Evolutionary conservation across 805 yeast genomes (phyloP).

Genomic region (Millerozyma miso): DNA sequence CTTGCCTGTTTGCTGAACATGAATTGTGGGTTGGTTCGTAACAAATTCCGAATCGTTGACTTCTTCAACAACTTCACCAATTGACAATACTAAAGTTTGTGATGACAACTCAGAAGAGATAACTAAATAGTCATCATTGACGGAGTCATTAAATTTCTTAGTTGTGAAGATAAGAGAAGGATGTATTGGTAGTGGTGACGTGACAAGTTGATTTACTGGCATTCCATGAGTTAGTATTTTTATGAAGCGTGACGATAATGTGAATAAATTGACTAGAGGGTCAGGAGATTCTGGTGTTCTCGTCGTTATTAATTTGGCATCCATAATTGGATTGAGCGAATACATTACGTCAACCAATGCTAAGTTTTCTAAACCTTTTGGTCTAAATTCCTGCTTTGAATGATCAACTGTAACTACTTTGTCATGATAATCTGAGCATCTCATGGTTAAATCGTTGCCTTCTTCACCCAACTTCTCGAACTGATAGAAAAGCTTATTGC

Average conservation of each 20-base stretch:
- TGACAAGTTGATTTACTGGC: conserved; percentile 57
- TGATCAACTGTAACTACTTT: background rate
- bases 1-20: conserved; percentile 63
- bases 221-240: conserved; percentile 54
- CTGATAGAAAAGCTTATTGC: conserved; percentile 69
- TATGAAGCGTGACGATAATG: conserved; percentile 38
- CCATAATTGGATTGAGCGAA: conserved; percentile 50
- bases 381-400: conserved; percentile 7
- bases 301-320: conserved; percentile 17
- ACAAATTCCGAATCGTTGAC: conserved; percentile 63
- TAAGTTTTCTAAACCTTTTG: conserved; percentile 49
- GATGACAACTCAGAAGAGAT: conserved; percentile 53
- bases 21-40: conserved; percentile 55
- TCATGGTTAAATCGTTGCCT: conserved; percentile 24
- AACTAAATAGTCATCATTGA: conserved; percentile 59
- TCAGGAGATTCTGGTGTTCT: conserved; percentile 9
- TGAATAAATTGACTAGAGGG: conserved; percentile 18
- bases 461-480: conserved; percentile 72
- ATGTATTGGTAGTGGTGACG: conserved; percentile 67
- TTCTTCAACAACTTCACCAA: conserved; percentile 79
- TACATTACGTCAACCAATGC: conserved; percentile 50
- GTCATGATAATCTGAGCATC: conserved; percentile 7
- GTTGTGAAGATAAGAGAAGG: conserved; percentile 66
- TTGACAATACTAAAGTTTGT: conserved; percentile 66
- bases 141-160: conserved; percentile 40